Evolutionary conservation across 192 early-diverging fungal genomes (phyloP), one percentile per base, ranked within the genome.

Genomic region (Umbelopsis ramanniana): DNA sequence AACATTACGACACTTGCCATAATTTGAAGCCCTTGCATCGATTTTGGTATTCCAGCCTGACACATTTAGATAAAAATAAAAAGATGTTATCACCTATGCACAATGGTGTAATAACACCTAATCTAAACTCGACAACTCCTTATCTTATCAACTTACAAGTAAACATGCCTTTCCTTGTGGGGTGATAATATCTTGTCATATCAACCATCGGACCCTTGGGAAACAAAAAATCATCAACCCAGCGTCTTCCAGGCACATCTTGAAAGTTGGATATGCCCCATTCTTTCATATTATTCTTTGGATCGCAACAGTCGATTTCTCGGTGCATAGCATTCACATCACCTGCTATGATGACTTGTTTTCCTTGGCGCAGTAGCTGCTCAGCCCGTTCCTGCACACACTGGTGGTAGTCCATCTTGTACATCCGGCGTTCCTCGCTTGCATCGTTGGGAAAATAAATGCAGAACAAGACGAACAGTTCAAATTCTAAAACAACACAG

Each of bases 31-130:
- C 89, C 91, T 83, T 46, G 89, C 92, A 72, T 93, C 88, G 26
- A 90, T 84, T 60, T 84, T 78, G 7, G 89, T 87, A 73, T 92
- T 94, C 93, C 93, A 95, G 70, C 87, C 89, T 73, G 84, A 87
- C 71, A 82, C 82, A 37, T 53, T 45, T 50, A 40, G 14, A 43
- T 11, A 12, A 43, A 43, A 43, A 43, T 43, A 43, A 43, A 43
- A 6, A 4, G 40, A 43, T 43, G 40, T 43, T 12, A 43, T 11
- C 11, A 43, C 6, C 8, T 12, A 23, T 52, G 19, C 46, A 38
- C 17, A 3, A 52, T 38, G 19, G 52, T 60, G 11, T 66, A 37
- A 38, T 38, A 48, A 55, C 52, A 54, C 4, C 26, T 37, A 4
- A 52, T 10, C 22, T 43, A 43, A 43, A 43, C 40, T 11, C 40